Evolutionary conservation across 257 asterid genomes (phyloP).

Genomic region (Salvia miltiorrhiza): DNA sequence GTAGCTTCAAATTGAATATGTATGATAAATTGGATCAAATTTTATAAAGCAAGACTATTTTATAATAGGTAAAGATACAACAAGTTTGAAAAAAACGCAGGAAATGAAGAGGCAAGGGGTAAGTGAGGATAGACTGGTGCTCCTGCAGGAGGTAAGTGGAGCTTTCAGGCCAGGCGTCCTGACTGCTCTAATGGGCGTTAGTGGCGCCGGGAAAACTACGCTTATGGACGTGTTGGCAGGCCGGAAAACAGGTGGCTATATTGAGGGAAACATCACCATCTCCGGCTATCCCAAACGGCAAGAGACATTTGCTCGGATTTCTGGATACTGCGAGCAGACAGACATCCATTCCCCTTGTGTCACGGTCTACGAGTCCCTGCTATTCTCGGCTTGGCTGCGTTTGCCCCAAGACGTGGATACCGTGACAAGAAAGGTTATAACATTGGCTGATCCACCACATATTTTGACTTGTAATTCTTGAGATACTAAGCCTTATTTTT

Average conservation of each 20-base stretch:
- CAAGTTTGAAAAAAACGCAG: neutral
- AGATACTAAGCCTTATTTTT: too few relatives aligned
- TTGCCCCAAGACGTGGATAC: constrained; percentile 43
- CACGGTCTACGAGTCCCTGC: constrained; percentile 51
- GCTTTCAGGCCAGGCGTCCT: constrained; percentile 67
- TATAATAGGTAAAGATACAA: too few relatives aligned
- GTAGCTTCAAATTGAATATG: neutral
- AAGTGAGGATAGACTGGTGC: constrained; percentile 41
- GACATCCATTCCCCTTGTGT: constrained; percentile 66
- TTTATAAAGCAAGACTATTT: too few relatives aligned
- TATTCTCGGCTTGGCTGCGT: constrained; percentile 68
- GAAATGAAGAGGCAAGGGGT: constrained; percentile 44
- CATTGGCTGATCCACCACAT: too few relatives aligned
- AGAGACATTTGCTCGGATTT: constrained; percentile 63
- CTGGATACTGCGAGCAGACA: constrained; percentile 68
- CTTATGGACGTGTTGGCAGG: constrained; percentile 73
- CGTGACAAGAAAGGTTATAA: constrained; percentile 35
- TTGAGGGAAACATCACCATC: constrained; percentile 52
- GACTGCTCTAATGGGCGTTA: constrained; percentile 71
- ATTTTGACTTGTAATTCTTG: too few relatives aligned
- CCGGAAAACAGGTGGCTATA: constrained; percentile 64
- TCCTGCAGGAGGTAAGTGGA: constrained; percentile 57
- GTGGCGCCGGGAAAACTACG: constrained; percentile 75
- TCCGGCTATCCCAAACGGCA: constrained; percentile 64
- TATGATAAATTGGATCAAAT: too few relatives aligned